Base-by-base conservation (phyloP, 805 yeast species). In the Nakazawaea wyomingensis region DNA sequence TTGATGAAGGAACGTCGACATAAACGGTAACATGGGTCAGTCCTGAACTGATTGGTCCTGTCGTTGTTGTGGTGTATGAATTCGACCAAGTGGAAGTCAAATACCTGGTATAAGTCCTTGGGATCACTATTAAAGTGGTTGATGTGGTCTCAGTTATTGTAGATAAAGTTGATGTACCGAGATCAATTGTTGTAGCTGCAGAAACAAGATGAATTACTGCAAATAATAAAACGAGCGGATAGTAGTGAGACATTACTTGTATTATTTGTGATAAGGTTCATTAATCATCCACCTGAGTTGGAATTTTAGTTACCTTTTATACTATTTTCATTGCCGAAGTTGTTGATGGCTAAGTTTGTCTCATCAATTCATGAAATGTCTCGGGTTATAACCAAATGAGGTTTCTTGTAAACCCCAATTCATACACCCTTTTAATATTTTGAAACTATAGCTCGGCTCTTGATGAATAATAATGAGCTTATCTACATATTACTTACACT, bases 71-170 rank as follows among this genome's bases (percentile, higher is more conserved):
- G 2, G 44, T 30, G 19, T 34, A 41, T 4, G 29, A 3, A 9
- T 34, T n/a, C 4, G 5, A 19, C 44, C 44, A 41, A 11, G 34
- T 35, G 5, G 44, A 34, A 14, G 44, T 39, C 11, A 31, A 16
- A 22, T 32, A 16, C 20, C 36, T 31, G 8, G 45, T 43, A 19
- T 37, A 33, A 10, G 45, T 37, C 30, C 37, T 30, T n/a, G 39
- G 39, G 9, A 36, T 21, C 2, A 34, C n/a, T 1, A 20, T 18
- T 6, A 26, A 14, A 10, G 37, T 13, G 17, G 41, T 36, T 14
- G 41, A 28, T 6, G 41, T 36, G 27, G 13, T 38, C n/a, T 30
- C 34, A 4, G n/a, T n/a, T n/a, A n/a, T n/a, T n/a, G 43, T 33
- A 10, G 38, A 14, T 2, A 30, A 16, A 18, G 34, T 19, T 19